Conservation (phyloP, 768 basidiomycete species). For the Royoungia palumana region DNA sequence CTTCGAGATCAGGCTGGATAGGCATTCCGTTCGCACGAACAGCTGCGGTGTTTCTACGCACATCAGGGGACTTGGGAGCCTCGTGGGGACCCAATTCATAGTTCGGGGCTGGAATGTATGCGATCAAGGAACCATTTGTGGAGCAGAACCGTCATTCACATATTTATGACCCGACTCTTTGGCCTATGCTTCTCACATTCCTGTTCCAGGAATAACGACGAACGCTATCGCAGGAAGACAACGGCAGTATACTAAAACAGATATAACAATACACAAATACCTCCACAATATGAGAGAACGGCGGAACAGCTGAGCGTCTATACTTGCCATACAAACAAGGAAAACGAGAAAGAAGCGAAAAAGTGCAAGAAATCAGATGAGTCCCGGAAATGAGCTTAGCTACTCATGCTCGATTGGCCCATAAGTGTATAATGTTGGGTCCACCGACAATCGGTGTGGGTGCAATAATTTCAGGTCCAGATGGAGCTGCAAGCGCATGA, state of each 20-base stretch:
- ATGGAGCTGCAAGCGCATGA: conserved; percentile 20
- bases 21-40: conserved; percentile 10
- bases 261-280: conserved; percentile 25
- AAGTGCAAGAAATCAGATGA: neutral
- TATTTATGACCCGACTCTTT: neutral
- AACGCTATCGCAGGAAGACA: conserved; percentile 4
- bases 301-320: conserved; percentile 16
- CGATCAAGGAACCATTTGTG: too few species aligned
- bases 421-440: conserved; percentile 33
- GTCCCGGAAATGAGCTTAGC: neutral
- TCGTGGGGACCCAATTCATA: conserved; percentile 14
- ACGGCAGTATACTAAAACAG: conserved; percentile 9
- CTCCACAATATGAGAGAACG: conserved; percentile 13
- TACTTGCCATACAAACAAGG: neutral
- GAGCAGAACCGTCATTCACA: neutral
- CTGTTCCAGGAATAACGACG: neutral
- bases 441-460: conserved; percentile 34
- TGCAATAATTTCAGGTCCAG: conserved; percentile 32
- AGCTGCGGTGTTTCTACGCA: conserved; percentile 3
- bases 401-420: conserved; percentile 32
- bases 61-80: conserved; percentile 15
- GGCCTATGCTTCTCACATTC: neutral
- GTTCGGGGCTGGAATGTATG: neutral
- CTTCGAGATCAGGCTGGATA: conserved; percentile 26
- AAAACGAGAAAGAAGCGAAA: neutral